Conservation (phyloP, 805 yeast species). For the Candida stauntonica region DNA sequence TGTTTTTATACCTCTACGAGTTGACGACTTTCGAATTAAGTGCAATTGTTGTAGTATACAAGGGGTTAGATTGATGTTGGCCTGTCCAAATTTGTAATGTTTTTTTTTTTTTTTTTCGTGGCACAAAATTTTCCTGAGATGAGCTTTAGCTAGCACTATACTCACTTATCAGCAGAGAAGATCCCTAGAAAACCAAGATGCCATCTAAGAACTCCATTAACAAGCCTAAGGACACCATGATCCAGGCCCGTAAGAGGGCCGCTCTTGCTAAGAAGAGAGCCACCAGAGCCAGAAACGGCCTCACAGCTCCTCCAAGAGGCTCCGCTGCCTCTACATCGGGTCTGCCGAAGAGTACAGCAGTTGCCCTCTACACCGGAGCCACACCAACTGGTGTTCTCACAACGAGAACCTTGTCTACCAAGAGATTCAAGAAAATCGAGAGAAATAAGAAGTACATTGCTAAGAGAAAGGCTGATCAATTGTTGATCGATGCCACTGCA, state of each 20-base stretch:
- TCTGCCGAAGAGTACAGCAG: conserved; percentile 36
- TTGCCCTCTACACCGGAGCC: conserved; percentile 36
- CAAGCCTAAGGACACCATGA: conserved; percentile 63
- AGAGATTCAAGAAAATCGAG: conserved; percentile 72
- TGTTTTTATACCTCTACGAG: conserved; percentile 1
- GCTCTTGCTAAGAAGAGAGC: conserved; percentile 53
- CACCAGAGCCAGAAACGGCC: conserved; percentile 40
- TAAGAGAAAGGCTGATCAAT: conserved; percentile 43
- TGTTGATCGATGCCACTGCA: conserved; percentile 46
- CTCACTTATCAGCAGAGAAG: neutral
- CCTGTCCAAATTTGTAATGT: neutral
- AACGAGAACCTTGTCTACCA: conserved; percentile 64
- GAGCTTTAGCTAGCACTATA: too few relatives aligned
- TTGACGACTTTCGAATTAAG: neutral
- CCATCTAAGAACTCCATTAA: conserved; percentile 81
- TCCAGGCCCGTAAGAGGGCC: conserved; percentile 45
- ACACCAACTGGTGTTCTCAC: conserved; percentile 33
- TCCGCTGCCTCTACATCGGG: conserved; percentile 39
- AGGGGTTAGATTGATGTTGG: neutral
- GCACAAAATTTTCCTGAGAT: conserved; percentile 11
- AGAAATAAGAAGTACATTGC: conserved; percentile 72
- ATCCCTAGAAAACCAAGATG: conserved; percentile 45
- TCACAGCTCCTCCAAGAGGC: conserved; percentile 43
- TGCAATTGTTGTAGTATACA: too few relatives aligned
- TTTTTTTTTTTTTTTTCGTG: conserved; percentile 2